Evolutionary conservation across 805 yeast genomes (phyloP).

Genomic region (Spencermartinsiella europaea): DNA sequence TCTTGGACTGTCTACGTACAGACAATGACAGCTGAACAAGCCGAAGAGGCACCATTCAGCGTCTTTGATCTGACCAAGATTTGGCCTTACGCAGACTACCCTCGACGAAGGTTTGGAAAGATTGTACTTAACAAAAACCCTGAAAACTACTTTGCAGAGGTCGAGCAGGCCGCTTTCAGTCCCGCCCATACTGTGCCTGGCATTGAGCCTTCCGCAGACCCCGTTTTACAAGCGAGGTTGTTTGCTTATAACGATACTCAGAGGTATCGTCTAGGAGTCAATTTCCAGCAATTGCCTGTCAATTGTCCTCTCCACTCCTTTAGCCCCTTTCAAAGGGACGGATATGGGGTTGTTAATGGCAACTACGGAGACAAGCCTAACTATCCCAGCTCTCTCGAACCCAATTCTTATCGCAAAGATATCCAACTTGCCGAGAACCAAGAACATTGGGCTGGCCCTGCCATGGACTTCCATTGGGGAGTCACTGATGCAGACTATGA

Average conservation of each 20-base stretch:
- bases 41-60: conserved; percentile 68
- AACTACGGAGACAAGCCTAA: conserved; percentile 77
- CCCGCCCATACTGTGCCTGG: conserved; percentile 84
- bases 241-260: conserved; percentile 84
- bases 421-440: conserved; percentile 41
- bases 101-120: conserved; percentile 80
- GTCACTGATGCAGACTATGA: conserved; percentile 64
- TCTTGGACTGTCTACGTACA: conserved; percentile 83
- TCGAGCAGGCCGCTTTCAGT: conserved; percentile 81
- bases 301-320: conserved; percentile 67
- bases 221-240: conserved; percentile 75
- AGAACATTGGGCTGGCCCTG: conserved; percentile 78
- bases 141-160: conserved; percentile 79
- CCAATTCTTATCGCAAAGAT: conserved; percentile 27
- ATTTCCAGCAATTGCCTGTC: conserved; percentile 82
- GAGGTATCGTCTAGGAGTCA: conserved; percentile 70
- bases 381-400: conserved; percentile 39
- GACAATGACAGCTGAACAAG: conserved; percentile 79
- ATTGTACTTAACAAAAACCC: conserved; percentile 78
- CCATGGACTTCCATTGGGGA: conserved; percentile 82
- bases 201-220: conserved; percentile 77
- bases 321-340: conserved; percentile 78
- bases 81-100: conserved; percentile 86
- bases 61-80: conserved; percentile 88
- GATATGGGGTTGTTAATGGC: conserved; percentile 63